Base-by-base conservation (phyloP, 768 basidiomycete species). In the Kockovaella imperatae region DNA sequence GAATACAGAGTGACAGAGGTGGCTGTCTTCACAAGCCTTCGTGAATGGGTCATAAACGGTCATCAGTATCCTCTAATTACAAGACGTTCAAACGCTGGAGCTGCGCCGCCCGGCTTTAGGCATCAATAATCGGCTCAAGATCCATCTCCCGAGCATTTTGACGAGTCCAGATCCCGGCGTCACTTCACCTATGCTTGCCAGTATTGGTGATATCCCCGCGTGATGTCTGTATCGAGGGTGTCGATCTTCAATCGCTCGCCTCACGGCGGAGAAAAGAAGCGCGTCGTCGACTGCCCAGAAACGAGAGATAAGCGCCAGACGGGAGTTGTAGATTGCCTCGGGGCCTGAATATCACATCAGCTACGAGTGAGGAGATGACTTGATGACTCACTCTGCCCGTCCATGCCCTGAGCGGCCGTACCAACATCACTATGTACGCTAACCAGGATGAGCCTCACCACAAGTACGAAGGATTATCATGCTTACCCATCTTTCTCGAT, bases 271-370 rank as follows among this genome's bases (percentile, higher is more conserved):
- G 46, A 51, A 64, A n/a, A 64, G 52, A 14, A 64, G 50, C n/a
- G 59, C 62, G 35, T 64, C 57, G 50, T 64, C 62, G 18, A 64
- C 62, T 23, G 59, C 62, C 52, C 52, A 64, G 6, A 64, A 28
- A 23, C 48, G 44, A 8, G 55, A 35, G 6, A 60, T 18, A 34
- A 54, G 35, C 18, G 52, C 47, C 7, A 54, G 35, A 3, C 50
- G 45, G 25, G 46, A 45, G 2, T 45, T 42, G 11, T 51, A 46
- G 35, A 52, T 34, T 49, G 45, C 25, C 5, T n/a, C 26, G 38
- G 24, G 8, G 41, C 29, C 7, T 14, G 3, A 13, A 25, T 6
- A 38, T 21, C 41, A 10, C 24, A 42, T 26, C 14, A 3, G 7
- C 14, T 5, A 26, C 20, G 8, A 11, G 11, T 18, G 7, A 7